Evolutionary conservation across 2,329 filamentous ascomycete species (phyloP).

Genomic region (Stachybotrys chartarum): DNA sequence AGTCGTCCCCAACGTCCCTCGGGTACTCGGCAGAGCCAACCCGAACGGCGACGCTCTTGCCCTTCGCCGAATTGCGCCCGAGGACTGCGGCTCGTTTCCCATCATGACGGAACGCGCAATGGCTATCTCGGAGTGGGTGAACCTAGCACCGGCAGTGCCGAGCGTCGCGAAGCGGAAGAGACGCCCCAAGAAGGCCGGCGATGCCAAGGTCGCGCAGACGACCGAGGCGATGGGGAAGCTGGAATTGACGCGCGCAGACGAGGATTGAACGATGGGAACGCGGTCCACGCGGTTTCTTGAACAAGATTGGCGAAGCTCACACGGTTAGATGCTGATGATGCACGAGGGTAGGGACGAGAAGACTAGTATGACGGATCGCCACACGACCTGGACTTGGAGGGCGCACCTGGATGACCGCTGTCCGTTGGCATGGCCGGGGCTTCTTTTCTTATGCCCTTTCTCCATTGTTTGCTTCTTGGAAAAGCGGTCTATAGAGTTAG

Average conservation of each 20-base stretch:
- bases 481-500: too few relatives aligned
- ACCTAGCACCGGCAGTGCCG: constrained; percentile 42
- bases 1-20: background rate
- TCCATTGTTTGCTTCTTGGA: too few relatives aligned
- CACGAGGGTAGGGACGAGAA: too few relatives aligned
- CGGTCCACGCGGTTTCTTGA: background rate
- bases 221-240: constrained; percentile 7
- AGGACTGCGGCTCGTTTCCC: constrained; percentile 61
- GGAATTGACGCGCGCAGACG: constrained; percentile 4
- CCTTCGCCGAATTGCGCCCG: constrained; percentile 53
- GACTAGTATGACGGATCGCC: too few relatives aligned
- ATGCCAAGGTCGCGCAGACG: constrained; percentile 3
- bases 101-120: constrained; percentile 64
- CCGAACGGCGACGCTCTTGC: constrained; percentile 1
- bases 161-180: constrained; percentile 32
- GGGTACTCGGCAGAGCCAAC: background rate
- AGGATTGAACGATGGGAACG: background rate
- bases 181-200: constrained; percentile 15
- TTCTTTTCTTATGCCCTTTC: too few relatives aligned
- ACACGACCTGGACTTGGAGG: too few relatives aligned
- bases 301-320: background rate
- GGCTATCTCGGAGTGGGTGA: constrained; percentile 63
- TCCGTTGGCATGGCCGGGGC: too few relatives aligned
- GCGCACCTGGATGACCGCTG: too few relatives aligned
- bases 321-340: too few relatives aligned